These are phyloP conservation scores for Thalassiosira profunda DNA, from an alignment of 108 stramenopile species.

Conservation along the genomic window DNA sequence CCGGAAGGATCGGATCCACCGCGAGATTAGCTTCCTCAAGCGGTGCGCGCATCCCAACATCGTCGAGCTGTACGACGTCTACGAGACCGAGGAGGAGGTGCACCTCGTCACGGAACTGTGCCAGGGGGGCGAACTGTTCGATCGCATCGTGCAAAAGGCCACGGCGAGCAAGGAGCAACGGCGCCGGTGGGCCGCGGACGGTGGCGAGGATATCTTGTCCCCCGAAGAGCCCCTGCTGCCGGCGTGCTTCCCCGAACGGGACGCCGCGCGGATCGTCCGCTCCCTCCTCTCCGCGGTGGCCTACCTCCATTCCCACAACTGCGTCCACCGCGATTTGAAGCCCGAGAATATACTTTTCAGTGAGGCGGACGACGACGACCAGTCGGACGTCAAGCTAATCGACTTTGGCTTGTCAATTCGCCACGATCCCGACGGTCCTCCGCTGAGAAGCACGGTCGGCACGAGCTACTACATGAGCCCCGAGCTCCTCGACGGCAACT, in stretches of 20 bases:
- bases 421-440: too few relatives aligned
- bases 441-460: too few relatives aligned
- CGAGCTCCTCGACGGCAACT: slow-evolving; percentile 53
- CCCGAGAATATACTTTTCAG: slow-evolving; percentile 93
- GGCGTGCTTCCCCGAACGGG: slow-evolving; percentile 81
- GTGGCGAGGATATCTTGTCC: neutral
- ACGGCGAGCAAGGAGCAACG: slow-evolving; percentile 59
- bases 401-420: slow-evolving; percentile 93
- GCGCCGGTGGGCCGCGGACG: too few relatives aligned
- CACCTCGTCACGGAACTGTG: slow-evolving; percentile 98
- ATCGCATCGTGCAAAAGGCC: slow-evolving; percentile 97
- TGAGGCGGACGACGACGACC: slow-evolving; percentile 35
- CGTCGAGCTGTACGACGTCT: slow-evolving; percentile 95
- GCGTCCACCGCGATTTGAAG: slow-evolving; percentile 97
- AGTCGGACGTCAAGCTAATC: slow-evolving; percentile 81
- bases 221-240: neutral
- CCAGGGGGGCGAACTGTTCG: slow-evolving; percentile 99
- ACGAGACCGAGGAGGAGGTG: slow-evolving; percentile 88
- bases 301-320: slow-evolving; percentile 96
- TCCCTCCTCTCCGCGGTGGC: slow-evolving; percentile 94
- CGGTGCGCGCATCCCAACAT: slow-evolving; percentile 99
- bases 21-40: too few relatives aligned
- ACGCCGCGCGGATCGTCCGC: slow-evolving; percentile 92
- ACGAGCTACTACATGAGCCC: slow-evolving; percentile 70
- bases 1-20: too few relatives aligned